Evolutionary conservation across 169 alveolate genomes (phyloP), one percentile per base, ranked within the genome.

Genomic region (Cryptosporidium canis): DNA sequence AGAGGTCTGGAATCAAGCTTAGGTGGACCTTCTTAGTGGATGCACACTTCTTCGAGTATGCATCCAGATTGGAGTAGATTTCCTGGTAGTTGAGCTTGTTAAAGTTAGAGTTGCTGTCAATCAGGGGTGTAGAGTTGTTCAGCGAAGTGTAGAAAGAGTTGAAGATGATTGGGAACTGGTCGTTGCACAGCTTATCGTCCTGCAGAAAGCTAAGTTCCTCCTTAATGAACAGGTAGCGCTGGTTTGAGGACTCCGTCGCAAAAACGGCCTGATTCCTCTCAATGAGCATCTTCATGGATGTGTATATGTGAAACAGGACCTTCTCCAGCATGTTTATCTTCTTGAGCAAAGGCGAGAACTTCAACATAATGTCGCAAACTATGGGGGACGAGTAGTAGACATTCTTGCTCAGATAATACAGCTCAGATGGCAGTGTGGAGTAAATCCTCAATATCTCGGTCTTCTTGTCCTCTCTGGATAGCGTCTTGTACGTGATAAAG

Each of bases 1-100:
- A 77, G 12, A 77, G 44, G 24, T 77, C 87, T 56, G 87, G 87
- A 41, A 77, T 77, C 29, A 77, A 77, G 43, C 66, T 77, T 18
- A 77, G 37, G 21, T 77, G 87, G 11, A 77, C 58, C 27, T 55
- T 77, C n/a, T 77, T 77, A 11, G 72, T 61, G 14, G 77, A 14
- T 29, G 71, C 47, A 43, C 87, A 77, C 12, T 55, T 77, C 45
- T 55, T 61, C 0, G 72, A 58, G 55, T 77, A 77, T 7, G 35
- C 5, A n/a, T 61, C 72, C 77, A 77, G 21, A 48, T 77, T 77
- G 9, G 64, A 58, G 35, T 77, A 77, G 18, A 77, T 61, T 0
- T 77, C 64, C 24, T 56, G 63, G 48, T 58, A 77, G 31, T 77
- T 41, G 66, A 77, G 21, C 37, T 77, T 77, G 41, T 77, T 77